Conservation (phyloP, 148 eudicot genomes). For the Limonium bicolor region DNA sequence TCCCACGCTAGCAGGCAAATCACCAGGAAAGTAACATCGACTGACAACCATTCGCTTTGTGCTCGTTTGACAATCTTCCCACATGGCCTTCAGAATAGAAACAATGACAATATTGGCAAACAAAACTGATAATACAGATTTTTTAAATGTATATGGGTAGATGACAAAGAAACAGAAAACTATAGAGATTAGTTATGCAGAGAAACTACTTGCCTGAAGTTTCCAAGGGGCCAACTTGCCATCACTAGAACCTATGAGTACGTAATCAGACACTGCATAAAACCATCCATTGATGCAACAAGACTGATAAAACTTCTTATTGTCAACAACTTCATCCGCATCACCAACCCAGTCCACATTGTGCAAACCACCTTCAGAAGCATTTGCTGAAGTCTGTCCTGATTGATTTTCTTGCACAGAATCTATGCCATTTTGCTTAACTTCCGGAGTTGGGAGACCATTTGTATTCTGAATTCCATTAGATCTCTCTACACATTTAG, state of each 20-base stretch:
- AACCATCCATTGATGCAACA: slow-evolving; percentile 50
- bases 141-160: too few relatives aligned
- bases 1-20: slow-evolving; percentile 83
- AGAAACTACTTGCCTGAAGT: slow-evolving; percentile 33
- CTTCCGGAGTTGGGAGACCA: slow-evolving; percentile 5
- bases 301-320: slow-evolving; percentile 53
- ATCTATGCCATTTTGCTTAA: slow-evolving; percentile 15
- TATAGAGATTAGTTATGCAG: too few relatives aligned
- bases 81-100: slow-evolving; percentile 45
- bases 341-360: slow-evolving; percentile 71
- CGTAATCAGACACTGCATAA: slow-evolving; percentile 51
- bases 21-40: slow-evolving; percentile 71
- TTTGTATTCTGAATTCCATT: slow-evolving; percentile 8
- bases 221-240: slow-evolving; percentile 50
- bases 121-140: too few relatives aligned
- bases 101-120: not conserved
- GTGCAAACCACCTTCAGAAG: slow-evolving; percentile 29
- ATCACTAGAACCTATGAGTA: slow-evolving; percentile 25
- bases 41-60: slow-evolving; percentile 49
- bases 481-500: slow-evolving; percentile 10
- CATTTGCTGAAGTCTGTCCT: slow-evolving; percentile 12
- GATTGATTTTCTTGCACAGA: slow-evolving; percentile 13
- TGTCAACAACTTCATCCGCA: slow-evolving; percentile 27
- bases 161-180: too few relatives aligned
- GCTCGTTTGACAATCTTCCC: slow-evolving; percentile 68